Evolutionary conservation across 176 grass and related monocot species (phyloP).

Genomic region (Carex littledalei): DNA sequence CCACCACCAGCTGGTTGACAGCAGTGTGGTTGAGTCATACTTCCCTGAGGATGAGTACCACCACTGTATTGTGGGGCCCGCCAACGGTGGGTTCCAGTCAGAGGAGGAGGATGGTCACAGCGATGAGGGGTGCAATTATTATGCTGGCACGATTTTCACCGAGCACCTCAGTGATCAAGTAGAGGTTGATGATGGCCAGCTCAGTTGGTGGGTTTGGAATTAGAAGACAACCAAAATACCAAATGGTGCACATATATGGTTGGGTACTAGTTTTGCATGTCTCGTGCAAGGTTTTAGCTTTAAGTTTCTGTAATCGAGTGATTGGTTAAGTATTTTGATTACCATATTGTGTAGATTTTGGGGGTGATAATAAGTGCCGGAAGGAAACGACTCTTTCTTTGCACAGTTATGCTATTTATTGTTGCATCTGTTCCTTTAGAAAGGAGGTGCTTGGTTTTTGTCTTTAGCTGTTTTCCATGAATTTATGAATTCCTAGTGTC

Average conservation of each 20-base stretch:
- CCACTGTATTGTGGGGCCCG: conserved; percentile 31
- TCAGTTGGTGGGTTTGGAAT: conserved; percentile 71
- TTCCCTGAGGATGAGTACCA: conserved; percentile 52
- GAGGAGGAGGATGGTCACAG: conserved; percentile 87
- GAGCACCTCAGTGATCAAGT: conserved; percentile 31
- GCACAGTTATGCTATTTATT: neutral
- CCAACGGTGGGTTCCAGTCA: conserved; percentile 43
- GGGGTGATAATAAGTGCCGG: conserved; percentile 47
- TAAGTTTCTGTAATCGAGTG: conserved; percentile 23
- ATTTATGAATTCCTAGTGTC: neutral
- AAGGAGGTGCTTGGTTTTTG: conserved; percentile 4
- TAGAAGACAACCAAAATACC: conserved; percentile 17
- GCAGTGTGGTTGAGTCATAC: conserved; percentile 65
- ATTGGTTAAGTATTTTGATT: conserved; percentile 20
- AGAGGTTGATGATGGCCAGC: conserved; percentile 44
- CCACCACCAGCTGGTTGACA: conserved; percentile 38
- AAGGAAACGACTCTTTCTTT: conserved; percentile 40
- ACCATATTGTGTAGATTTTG: conserved; percentile 24
- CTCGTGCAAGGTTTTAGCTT: neutral
- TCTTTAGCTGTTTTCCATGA: neutral
- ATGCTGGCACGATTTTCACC: conserved; percentile 43
- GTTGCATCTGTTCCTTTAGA: neutral
- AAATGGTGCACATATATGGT: conserved; percentile 7
- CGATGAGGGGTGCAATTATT: conserved; percentile 95
- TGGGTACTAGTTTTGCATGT: conserved; percentile 9